phyloP scores from a whole-genome alignment of 129 eudicot species.

The Flaveria trinervia region DNA sequence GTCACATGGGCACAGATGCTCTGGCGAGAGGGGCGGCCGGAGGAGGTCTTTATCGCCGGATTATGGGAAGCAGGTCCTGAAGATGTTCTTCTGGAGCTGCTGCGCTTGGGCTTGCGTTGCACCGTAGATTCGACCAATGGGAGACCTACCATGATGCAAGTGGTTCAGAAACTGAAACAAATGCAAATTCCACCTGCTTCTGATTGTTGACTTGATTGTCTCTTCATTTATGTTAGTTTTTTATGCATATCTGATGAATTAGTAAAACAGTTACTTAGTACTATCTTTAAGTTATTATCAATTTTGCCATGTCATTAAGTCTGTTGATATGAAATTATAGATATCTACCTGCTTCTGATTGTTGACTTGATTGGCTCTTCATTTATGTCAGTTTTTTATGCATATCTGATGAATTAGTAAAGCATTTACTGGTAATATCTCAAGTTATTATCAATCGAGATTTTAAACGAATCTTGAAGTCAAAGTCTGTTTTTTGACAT shows the following conservation, averaged over 20 bases:
- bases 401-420: slow-evolving; percentile 20
- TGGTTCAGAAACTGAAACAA: slow-evolving; percentile 55
- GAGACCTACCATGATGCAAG: slow-evolving; percentile 61
- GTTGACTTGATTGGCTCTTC: slow-evolving; percentile 25
- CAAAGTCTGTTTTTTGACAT: slow-evolving; percentile 8
- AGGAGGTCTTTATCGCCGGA: slow-evolving; percentile 49
- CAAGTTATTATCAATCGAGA: not conserved
- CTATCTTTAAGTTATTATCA: not conserved
- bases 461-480: not conserved
- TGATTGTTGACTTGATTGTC: slow-evolving; percentile 24
- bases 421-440: slow-evolving; percentile 5
- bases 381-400: slow-evolving; percentile 17
- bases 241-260: slow-evolving; percentile 18
- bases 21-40: slow-evolving; percentile 41
- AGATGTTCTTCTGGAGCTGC: slow-evolving; percentile 41
- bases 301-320: slow-evolving; percentile 27
- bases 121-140: slow-evolving; percentile 44
- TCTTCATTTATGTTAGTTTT: slow-evolving; percentile 23
- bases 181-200: slow-evolving; percentile 36
- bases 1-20: slow-evolving; percentile 58
- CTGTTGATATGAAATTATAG: slow-evolving; percentile 12
- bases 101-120: slow-evolving; percentile 54
- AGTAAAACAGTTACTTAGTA: slow-evolving; percentile 5
- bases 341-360: slow-evolving; percentile 22
- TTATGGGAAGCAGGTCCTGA: slow-evolving; percentile 57